Evolutionary conservation across 371 early-diverging fungal genomes (phyloP).

Genomic region (Mortierella sp.): DNA sequence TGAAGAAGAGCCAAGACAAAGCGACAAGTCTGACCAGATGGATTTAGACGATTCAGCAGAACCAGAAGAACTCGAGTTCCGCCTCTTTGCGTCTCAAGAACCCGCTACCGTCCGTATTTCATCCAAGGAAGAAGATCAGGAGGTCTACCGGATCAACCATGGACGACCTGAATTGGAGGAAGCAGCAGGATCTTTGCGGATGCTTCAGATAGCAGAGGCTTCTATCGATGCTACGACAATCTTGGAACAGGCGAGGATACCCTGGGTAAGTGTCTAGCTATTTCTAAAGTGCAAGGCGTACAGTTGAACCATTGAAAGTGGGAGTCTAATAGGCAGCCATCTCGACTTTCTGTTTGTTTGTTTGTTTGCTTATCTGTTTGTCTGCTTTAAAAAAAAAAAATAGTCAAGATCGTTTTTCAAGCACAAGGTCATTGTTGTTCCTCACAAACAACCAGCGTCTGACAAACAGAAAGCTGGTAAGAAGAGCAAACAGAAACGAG

Average conservation of each 20-base stretch:
- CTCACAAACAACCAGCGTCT: conserved; percentile 11
- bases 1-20: background rate
- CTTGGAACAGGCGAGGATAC: conserved; percentile 27
- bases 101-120: conserved; percentile 24
- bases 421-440: conserved; percentile 35
- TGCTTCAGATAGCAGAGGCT: conserved; percentile 31
- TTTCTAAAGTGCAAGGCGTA: too few species aligned
- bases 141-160: conserved; percentile 10
- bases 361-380: background rate
- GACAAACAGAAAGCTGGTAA: conserved; percentile 4
- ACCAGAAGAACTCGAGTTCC: conserved; percentile 38
- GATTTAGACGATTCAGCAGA: conserved; percentile 27
- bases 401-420: conserved; percentile 43
- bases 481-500: conserved; percentile 46
- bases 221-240: conserved; percentile 23
- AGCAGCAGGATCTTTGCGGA: conserved; percentile 30
- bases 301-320: background rate
- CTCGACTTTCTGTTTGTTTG: background rate
- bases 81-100: conserved; percentile 43
- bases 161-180: conserved; percentile 40
- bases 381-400: background rate
- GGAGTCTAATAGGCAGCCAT: background rate
- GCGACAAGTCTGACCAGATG: background rate
- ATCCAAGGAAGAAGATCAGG: conserved; percentile 7
- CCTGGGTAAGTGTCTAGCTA: conserved; percentile 36